Base-by-base conservation (phyloP, 306 rosid genomes). In the Prinsepia uniflora region DNA sequence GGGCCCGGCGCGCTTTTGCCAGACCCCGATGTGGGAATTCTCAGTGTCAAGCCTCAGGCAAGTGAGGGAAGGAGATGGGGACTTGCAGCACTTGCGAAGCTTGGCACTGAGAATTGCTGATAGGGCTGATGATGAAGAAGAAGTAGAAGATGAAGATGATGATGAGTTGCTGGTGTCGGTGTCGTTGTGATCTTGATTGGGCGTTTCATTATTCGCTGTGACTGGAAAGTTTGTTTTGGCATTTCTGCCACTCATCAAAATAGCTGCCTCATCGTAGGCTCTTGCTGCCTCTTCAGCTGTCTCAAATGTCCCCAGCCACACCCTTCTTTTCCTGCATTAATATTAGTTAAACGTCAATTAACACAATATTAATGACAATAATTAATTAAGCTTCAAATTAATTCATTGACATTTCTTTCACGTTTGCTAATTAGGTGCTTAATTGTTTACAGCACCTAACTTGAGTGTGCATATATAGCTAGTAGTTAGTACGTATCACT, bases 241-340 rank as follows among this genome's bases (percentile, higher is more conserved):
- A 34, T 86, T 89, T 40, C 87, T 81, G 8, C 97, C 97, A 62
- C 86, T 87, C 89, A 91, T 87, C 79, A 87, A 71, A 68, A 89
- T 65, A 34, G 97, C 97, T 30, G 97, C 97, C 64, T 92, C 96
- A 58, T 92, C 96, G 34, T 92, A 92, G 18, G 98, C 98, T 82
- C 85, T 68, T 0, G 96, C 98, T 36, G 98, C 98, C 47, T 86
- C 91, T 75, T 90, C 98, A 1, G 98, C 98, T 5, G 85, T 86
- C 39, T 87, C 93, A 67, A 83, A 90, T 52, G 98, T 92, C 62
- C 98, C 98, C 18, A 92, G 87, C 98, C 98, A 90, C 73, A 90
- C 93, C 86, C 98, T 92, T 71, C 83, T 92, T 76, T 92, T 92
- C 88, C 98, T 90, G 49, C 34, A 63, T 56, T 56, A 56, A 63